Conservation (phyloP, 768 basidiomycete species). For the Suillus occidentalis region DNA sequence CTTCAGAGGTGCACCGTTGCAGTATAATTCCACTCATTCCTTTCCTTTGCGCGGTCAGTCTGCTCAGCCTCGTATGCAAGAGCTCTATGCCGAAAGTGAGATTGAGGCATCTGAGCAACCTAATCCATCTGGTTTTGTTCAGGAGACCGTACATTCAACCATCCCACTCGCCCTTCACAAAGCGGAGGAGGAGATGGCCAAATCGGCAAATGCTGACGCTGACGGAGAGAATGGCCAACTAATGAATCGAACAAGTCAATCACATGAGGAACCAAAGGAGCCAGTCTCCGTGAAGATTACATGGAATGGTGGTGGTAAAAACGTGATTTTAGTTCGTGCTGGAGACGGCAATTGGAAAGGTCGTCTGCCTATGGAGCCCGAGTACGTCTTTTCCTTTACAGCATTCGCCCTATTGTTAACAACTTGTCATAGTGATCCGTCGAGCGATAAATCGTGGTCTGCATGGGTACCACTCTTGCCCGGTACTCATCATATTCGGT, state of each 20-base stretch:
- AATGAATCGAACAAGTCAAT: slow-evolving; percentile 15
- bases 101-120: slow-evolving; percentile 29
- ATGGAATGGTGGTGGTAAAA: slow-evolving; percentile 65
- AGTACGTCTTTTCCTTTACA: slow-evolving; percentile 43
- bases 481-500: slow-evolving; percentile 92
- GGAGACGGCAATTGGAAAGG: slow-evolving; percentile 80
- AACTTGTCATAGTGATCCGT: slow-evolving; percentile 24
- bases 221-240: slow-evolving; percentile 23
- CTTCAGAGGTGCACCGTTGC: slow-evolving; percentile 36
- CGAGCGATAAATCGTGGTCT: slow-evolving; percentile 37
- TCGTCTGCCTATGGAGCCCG: slow-evolving; percentile 59
- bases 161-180: slow-evolving; percentile 56
- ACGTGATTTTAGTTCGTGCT: slow-evolving; percentile 67
- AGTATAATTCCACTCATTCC: slow-evolving; percentile 46
- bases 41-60: slow-evolving; percentile 36
- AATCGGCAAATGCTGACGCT: slow-evolving; percentile 13
- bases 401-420: slow-evolving; percentile 18
- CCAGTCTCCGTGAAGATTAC: slow-evolving; percentile 49
- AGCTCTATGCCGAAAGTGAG: slow-evolving; percentile 41
- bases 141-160: slow-evolving; percentile 60
- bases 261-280: slow-evolving; percentile 30
- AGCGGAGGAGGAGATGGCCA: slow-evolving; percentile 29
- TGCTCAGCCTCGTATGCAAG: slow-evolving; percentile 43
- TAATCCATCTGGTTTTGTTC: slow-evolving; percentile 42
- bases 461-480: slow-evolving; percentile 62